Conservation (phyloP, 2,329 filamentous ascomycete genomes). For the Lachnellula suecica region DNA sequence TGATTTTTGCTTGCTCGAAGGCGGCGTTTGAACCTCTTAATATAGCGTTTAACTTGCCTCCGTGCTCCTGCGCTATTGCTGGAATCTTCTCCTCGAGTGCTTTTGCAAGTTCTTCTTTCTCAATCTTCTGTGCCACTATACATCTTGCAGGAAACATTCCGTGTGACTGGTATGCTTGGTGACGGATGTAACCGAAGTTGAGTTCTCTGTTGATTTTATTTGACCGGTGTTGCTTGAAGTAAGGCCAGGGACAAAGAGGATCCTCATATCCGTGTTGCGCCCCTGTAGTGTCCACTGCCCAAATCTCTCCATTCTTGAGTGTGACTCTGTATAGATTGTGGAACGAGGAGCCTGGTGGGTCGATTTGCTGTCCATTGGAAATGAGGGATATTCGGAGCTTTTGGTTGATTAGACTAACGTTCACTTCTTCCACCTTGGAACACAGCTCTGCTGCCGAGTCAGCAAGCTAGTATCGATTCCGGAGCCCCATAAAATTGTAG, state of each 20-base stretch:
- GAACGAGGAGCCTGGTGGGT: not conserved
- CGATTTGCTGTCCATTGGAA: not conserved
- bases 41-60: conserved; percentile 5
- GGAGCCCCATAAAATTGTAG: not conserved
- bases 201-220: not conserved
- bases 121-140: not conserved
- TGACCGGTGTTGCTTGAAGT: not conserved
- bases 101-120: not conserved
- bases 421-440: not conserved
- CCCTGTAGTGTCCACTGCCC: not conserved
- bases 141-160: not conserved
- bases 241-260: not conserved
- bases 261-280: not conserved
- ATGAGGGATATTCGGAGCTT: not conserved
- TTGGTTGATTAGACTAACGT: not conserved
- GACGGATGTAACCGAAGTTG: not conserved
- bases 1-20: conserved; percentile 2
- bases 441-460: not conserved
- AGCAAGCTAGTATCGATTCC: not conserved
- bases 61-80: not conserved
- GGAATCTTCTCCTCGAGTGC: conserved; percentile 5
- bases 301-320: not conserved
- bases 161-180: not conserved
- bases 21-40: conserved; percentile 2
- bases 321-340: not conserved